Base-by-base conservation (phyloP, 306 rosid species). In the Acacia confusa region DNA sequence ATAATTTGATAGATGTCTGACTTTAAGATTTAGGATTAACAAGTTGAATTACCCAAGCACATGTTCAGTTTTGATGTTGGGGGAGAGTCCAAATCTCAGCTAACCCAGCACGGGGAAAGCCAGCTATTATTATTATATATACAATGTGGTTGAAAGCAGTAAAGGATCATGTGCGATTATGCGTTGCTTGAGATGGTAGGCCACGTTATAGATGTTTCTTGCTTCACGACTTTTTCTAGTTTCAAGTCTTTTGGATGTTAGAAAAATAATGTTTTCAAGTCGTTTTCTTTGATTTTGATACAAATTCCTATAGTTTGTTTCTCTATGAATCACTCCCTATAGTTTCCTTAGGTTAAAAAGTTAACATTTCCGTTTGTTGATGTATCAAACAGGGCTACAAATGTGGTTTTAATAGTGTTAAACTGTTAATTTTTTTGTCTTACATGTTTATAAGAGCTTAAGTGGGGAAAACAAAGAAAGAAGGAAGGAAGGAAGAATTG, bases 171-270 rank as follows among this genome's bases (percentile, higher is more conserved):
- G 65, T 53, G 84, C 61, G 44, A 64, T 55, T 25, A 76, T 85
- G 60, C 84, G 63, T 85, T 87, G 71, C 84, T 81, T 89, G 81
- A 70, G 88, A 60, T 64, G 34, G 67, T 57, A 63, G 77, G 10
- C n/a, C 41, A 83, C 79, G 85, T 58, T 24, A 60, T 44, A 1
- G 0, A 30, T 76, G 17, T 44, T 72, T 36, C 40, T 77, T 50
- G 72, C 83, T 76, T 60, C 69, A 41, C 41, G 28, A 28, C 53
- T 57, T 24, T 1, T 13, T 16, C 2, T 8, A 6, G 22, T 44
- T 24, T 25, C 22, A 22, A 6, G 50, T 9, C 16, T 58, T 25
- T 11, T 25, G 32, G 16, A 20, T 1, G n/a, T 8, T 52, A 52
- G 22, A 19, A 52, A 52, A 16, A 52, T 15, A 16, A 52, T 19